Base-by-base conservation (phyloP, 2,329 filamentous ascomycete species). In the Cordyceps cicadae region DNA sequence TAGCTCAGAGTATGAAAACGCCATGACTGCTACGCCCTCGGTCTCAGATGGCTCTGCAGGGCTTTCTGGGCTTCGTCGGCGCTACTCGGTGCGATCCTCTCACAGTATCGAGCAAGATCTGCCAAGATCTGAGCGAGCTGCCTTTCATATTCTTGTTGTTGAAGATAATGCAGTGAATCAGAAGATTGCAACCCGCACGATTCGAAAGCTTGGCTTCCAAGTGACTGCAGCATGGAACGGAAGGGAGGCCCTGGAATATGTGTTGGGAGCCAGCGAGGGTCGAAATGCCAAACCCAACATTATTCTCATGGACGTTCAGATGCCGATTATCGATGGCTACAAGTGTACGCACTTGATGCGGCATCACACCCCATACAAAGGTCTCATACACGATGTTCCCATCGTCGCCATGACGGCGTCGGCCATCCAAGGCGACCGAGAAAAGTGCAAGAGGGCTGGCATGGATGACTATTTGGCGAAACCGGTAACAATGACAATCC, bases 341-440 rank as follows among this genome's bases (percentile, higher is more conserved):
- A 83, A 84, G 61, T 88, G 88, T 48, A 92, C 89, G 0, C 87
- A 90, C 66, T 79, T 88, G 21, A 80, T 93, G 51, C 81, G 88
- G 17, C 86, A 88, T 60, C 84, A 89, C 65, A 69, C 80, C 1
- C 85, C 87, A 0, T 91, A 88, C 72, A 85, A 81, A 46, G 67
- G 75, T 2, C 80, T 82, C 57, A 77, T 84, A 4, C 77, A 80
- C 59, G 77, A 85, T 49, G 85, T 90, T 5, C 88, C 88, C 0
- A 90, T 92, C 55, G 85, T 92, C 43, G 88, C 88, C n/a, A 90
- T 92, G 87, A 92, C 88, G 0, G 89, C 88, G 5, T 89, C 85
- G 4, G 88, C 88, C 0, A 90, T 91, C 46, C 87, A 90, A 68
- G 88, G 88, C 5, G 88, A 92, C 67, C 79, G 81, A 54, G 88